Conservation (phyloP, 768 basidiomycete species). For the Antrodiella citrinella region DNA sequence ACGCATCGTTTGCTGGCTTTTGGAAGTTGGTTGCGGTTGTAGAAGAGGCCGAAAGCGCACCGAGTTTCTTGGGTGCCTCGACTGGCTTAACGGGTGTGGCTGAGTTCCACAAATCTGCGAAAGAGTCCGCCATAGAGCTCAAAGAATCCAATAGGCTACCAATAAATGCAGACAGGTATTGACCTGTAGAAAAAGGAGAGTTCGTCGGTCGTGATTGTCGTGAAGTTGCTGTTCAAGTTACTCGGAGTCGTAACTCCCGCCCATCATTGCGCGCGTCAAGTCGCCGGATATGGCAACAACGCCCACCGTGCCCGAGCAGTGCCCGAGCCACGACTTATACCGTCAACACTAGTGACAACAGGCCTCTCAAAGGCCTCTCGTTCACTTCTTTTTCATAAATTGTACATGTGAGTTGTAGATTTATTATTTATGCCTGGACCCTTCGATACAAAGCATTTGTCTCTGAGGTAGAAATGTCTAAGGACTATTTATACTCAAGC, state of each 20-base stretch:
- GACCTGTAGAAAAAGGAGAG: neutral
- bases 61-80: slow-evolving; percentile 37
- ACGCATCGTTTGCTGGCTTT: slow-evolving; percentile 44
- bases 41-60: slow-evolving; percentile 20
- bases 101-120: slow-evolving; percentile 70
- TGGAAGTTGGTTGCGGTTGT: slow-evolving; percentile 23
- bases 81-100: slow-evolving; percentile 45
- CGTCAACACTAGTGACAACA: no score
- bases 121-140: slow-evolving; percentile 56
- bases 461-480: no score
- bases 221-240: neutral
- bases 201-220: neutral
- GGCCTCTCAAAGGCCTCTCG: no score
- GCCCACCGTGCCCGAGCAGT: no score
- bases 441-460: no score
- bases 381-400: no score
- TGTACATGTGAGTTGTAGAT: no score
- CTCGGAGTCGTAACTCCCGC: neutral
- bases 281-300: neutral
- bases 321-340: no score
- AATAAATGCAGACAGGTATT: neutral
- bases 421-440: no score
- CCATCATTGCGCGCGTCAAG: neutral
- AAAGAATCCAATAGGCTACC: neutral
- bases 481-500: no score